These are phyloP conservation scores for Fraxinus sp. DNA, from an alignment of 305 asterid genomes.

Conservation along the genomic window DNA sequence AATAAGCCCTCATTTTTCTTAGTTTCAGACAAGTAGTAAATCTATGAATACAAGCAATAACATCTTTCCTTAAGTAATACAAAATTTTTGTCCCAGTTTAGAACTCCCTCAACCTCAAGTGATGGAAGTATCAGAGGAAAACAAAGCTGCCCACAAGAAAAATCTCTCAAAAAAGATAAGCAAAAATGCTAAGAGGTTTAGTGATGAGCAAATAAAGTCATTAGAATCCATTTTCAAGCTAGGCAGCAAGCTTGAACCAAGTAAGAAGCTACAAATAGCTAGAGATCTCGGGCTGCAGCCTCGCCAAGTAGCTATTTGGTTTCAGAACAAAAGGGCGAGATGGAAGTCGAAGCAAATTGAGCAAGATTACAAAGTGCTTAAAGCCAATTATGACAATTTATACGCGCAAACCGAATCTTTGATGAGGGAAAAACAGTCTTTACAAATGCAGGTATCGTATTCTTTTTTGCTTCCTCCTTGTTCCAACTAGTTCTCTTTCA, in stretches of 20 bases:
- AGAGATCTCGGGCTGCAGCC: constrained; percentile 72
- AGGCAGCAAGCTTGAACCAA: constrained; percentile 63
- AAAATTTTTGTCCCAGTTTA: background rate
- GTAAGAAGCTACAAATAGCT: constrained; percentile 58
- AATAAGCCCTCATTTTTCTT: background rate
- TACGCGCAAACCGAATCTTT: constrained; percentile 37
- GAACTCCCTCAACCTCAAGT: background rate
- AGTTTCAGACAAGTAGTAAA: background rate
- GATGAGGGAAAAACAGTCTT: constrained; percentile 58
- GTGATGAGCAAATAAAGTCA: constrained; percentile 59
- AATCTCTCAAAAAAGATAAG: constrained; percentile 15
- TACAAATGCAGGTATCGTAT: constrained; percentile 53
- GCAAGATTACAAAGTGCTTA: constrained; percentile 54
- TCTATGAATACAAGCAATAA: background rate
- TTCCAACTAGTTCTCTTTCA: background rate
- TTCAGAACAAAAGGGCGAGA: constrained; percentile 81
- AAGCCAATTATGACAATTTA: constrained; percentile 46
- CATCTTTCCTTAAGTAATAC: background rate
- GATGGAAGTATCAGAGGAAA: constrained; percentile 28
- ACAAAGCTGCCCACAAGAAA: background rate
- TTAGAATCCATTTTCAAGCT: constrained; percentile 61
- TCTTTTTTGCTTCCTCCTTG: background rate
- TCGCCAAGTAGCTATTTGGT: constrained; percentile 88
- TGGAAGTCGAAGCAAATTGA: constrained; percentile 80
- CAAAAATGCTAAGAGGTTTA: constrained; percentile 50